Percentiles rank a stretch among this genome's conserved stretches.
These are phyloP conservation scores for Onygena corvina DNA, from an alignment of 2,329 filamentous ascomycete genomes.

Conservation along the genomic window DNA sequence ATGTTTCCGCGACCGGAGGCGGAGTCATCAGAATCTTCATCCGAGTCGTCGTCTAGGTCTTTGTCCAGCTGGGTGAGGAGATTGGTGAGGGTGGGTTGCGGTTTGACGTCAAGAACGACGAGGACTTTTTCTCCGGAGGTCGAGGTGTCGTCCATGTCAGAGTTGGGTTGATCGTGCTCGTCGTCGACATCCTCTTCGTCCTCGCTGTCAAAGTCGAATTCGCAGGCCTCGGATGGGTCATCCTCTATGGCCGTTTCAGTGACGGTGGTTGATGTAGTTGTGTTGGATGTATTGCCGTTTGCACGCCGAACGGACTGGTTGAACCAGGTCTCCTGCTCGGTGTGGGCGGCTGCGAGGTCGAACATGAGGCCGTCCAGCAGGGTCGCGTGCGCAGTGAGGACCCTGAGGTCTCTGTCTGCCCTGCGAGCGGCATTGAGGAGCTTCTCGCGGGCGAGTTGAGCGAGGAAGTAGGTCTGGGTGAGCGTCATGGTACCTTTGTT, in stretches of 20 bases:
- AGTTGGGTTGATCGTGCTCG: constrained; percentile 19
- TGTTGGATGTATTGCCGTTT: constrained; percentile 22
- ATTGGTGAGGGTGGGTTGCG: not conserved
- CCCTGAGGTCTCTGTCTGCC: constrained; percentile 84
- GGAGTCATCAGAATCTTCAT: constrained; percentile 49
- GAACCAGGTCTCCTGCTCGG: constrained; percentile 95
- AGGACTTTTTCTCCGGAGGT: constrained; percentile 4
- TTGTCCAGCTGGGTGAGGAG: constrained; percentile 30
- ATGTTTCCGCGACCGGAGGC: constrained; percentile 58
- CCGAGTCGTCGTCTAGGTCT: constrained; percentile 11
- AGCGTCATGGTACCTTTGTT: constrained; percentile 84
- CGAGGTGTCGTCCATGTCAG: constrained; percentile 10
- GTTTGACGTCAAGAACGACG: constrained; percentile 7
- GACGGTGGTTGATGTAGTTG: constrained; percentile 49
- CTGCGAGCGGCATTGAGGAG: constrained; percentile 82
- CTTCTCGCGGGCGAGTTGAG: constrained; percentile 92
- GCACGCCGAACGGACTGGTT: constrained; percentile 82
- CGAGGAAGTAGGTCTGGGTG: constrained; percentile 96
- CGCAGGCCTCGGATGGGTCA: constrained; percentile 37
- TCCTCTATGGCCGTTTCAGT: constrained; percentile 61
- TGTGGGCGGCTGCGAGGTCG: constrained; percentile 82
- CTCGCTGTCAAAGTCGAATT: constrained; percentile 37
- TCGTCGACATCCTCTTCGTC: constrained; percentile 13
- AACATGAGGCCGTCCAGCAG: constrained; percentile 90
- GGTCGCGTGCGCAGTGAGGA: constrained; percentile 96